phyloP scores from a whole-genome alignment of 1,284 basidiomycete genomes.

The Moesziomyces sp. region DNA sequence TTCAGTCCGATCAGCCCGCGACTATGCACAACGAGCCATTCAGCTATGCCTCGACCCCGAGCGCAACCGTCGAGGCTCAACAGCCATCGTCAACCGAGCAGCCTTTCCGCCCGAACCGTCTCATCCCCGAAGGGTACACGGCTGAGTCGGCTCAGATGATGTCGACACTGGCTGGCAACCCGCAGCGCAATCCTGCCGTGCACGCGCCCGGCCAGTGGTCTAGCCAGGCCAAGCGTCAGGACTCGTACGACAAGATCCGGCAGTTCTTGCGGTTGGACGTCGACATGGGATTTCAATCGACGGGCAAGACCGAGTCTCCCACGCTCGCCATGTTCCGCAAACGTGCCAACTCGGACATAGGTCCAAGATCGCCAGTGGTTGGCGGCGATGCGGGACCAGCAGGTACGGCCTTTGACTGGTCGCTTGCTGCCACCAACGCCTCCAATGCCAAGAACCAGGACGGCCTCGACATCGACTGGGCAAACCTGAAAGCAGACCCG shows the following conservation, averaged over 20 bases:
- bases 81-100: slow-evolving; percentile 11
- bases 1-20: slow-evolving; percentile 9
- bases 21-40: slow-evolving; percentile 21
- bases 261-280: slow-evolving; percentile 56
- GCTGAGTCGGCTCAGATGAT: slow-evolving; percentile 30
- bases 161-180: slow-evolving; percentile 30
- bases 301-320: slow-evolving; percentile 44
- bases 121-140: slow-evolving; percentile 32
- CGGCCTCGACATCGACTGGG: slow-evolving; percentile 25
- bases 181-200: slow-evolving; percentile 9
- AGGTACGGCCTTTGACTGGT: slow-evolving; percentile 42
- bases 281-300: slow-evolving; percentile 54
- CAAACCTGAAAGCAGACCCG: slow-evolving; percentile 18
- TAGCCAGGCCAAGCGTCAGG: slow-evolving; percentile 53
- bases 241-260: slow-evolving; percentile 56
- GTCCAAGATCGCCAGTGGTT: slow-evolving; percentile 43
- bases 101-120: slow-evolving; percentile 21
- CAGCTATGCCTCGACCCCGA: slow-evolving; percentile 21
- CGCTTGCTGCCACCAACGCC: slow-evolving; percentile 17
- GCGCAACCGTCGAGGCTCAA: slow-evolving; percentile 6
- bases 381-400: slow-evolving; percentile 18
- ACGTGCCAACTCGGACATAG: slow-evolving; percentile 52
- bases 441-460: slow-evolving; percentile 12
- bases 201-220: slow-evolving; percentile 46
- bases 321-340: slow-evolving; percentile 47